A percentile compares a stretch with the other conserved stretches of the same genome.
phyloP scores from a whole-genome alignment of 2,329 filamentous ascomycete species.

The Lachnum nothofagi region DNA sequence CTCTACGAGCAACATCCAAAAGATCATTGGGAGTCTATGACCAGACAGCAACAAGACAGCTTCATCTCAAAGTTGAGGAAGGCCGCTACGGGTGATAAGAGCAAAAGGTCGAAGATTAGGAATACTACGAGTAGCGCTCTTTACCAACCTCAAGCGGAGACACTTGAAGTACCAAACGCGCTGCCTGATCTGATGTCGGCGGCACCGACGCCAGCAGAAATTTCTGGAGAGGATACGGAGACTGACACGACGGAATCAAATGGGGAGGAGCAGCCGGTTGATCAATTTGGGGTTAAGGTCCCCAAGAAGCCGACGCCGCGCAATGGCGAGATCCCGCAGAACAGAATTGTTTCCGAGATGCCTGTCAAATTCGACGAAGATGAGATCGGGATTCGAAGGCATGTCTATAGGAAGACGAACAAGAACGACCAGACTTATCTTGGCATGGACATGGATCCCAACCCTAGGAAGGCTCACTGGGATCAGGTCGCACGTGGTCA shows the following conservation, averaged over 20 bases:
- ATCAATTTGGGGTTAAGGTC: conserved; percentile 28
- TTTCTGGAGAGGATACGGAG: conserved; percentile 20
- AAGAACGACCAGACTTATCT: conserved; percentile 23
- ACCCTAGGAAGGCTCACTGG: conserved; percentile 26
- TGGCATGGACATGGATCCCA: conserved; percentile 25
- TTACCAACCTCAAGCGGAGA: conserved; percentile 13
- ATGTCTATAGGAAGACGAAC: conserved; percentile 21
- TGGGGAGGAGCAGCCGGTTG: conserved; percentile 22
- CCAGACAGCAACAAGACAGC: conserved; percentile 8
- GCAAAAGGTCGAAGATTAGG: conserved; percentile 5
- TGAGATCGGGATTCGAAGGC: conserved; percentile 31
- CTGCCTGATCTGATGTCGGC: conserved; percentile 16
- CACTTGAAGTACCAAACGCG: conserved; percentile 2
- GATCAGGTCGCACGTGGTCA: conserved; percentile 26
- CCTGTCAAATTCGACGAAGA: conserved; percentile 25
- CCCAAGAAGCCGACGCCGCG: conserved; percentile 25
- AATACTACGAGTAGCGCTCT: conserved; percentile 11
- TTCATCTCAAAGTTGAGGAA: conserved; percentile 5
- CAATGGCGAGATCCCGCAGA: conserved; percentile 23
- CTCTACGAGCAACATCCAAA: conserved; percentile 22
- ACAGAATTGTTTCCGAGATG: conserved; percentile 23
- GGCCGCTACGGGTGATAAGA: conserved; percentile 9
- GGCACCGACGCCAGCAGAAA: conserved; percentile 18
- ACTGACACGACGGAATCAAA: conserved; percentile 16
- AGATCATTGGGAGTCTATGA: conserved; percentile 19